phyloP scores from a whole-genome alignment of 2,329 filamentous ascomycete genomes.

The Nothophaeocryptopus gaeumannii region DNA sequence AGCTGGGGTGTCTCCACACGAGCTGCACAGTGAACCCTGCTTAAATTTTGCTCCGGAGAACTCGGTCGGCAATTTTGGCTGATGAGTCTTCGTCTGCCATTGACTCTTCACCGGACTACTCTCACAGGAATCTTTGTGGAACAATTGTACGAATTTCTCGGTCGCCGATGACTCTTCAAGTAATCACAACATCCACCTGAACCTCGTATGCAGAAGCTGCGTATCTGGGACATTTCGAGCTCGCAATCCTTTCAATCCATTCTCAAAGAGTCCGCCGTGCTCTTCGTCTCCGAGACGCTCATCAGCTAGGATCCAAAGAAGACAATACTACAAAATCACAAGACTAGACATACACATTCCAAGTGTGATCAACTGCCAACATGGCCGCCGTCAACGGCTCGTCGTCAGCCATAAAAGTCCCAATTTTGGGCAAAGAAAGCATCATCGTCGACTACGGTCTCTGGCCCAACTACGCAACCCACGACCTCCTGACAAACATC shows the following conservation, averaged over 20 bases:
- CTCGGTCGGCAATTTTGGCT: background rate
- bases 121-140: background rate
- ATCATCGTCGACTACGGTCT: constrained; percentile 91
- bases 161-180: constrained; percentile 1
- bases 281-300: constrained; percentile 28
- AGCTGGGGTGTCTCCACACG: constrained; percentile 4
- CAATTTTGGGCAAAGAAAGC: constrained; percentile 81
- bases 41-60: constrained; percentile 3
- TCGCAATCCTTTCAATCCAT: constrained; percentile 27
- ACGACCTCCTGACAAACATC: constrained; percentile 75
- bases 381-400: constrained; percentile 26
- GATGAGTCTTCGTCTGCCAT: constrained; percentile 13
- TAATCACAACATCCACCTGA: background rate
- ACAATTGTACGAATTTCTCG: background rate
- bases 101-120: constrained; percentile 8
- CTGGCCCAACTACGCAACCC: constrained; percentile 76
- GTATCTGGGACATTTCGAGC: constrained; percentile 31
- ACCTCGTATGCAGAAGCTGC: constrained; percentile 31
- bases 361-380: constrained; percentile 6
- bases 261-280: constrained; percentile 26
- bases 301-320: constrained; percentile 24
- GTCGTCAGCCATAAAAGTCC: constrained; percentile 59
- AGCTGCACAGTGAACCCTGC: constrained; percentile 5
- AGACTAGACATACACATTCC: constrained; percentile 1
- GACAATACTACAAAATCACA: background rate